These are phyloP conservation scores for Phytophthora brassicae DNA, from an alignment of 352 stramenopile species.

Conservation along the genomic window DNA sequence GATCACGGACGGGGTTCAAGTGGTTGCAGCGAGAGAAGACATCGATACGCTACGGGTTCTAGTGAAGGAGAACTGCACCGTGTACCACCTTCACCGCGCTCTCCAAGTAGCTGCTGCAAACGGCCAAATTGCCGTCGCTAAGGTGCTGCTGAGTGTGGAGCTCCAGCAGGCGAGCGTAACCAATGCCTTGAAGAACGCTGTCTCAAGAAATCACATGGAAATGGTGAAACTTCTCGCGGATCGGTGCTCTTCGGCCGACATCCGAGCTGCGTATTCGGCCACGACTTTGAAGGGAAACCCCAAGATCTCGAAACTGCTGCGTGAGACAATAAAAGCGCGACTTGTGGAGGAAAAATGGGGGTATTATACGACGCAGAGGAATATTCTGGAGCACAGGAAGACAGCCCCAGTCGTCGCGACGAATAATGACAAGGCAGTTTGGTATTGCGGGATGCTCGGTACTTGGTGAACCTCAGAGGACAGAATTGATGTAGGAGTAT, in stretches of 20 bases:
- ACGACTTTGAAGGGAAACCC: neutral
- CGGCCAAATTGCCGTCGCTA: conserved; percentile 2
- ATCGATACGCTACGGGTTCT: neutral
- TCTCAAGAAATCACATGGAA: neutral
- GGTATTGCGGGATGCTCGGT: neutral
- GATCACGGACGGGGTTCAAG: conserved; percentile 10
- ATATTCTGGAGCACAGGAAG: neutral
- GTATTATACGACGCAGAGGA: neutral
- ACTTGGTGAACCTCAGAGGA: neutral
- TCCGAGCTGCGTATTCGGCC: conserved; percentile 4
- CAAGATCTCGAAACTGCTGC: neutral
- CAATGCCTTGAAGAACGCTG: neutral
- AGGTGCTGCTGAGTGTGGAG: conserved; percentile 19
- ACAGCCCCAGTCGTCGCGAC: neutral
- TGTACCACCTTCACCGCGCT: neutral
- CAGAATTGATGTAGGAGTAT: neutral
- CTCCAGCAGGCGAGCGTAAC: neutral
- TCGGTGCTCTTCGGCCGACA: neutral
- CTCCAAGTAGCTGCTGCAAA: neutral
- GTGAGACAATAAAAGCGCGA: neutral
- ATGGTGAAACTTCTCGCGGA: neutral
- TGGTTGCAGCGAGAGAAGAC: neutral
- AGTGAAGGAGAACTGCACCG: neutral
- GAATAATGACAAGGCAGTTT: neutral
- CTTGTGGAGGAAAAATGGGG: neutral